A percentile compares a stretch with the other conserved stretches of the same genome.
These are phyloP conservation scores for Boletus rufocinnamomeus DNA, from an alignment of 768 basidiomycete species.

Conservation along the genomic window DNA sequence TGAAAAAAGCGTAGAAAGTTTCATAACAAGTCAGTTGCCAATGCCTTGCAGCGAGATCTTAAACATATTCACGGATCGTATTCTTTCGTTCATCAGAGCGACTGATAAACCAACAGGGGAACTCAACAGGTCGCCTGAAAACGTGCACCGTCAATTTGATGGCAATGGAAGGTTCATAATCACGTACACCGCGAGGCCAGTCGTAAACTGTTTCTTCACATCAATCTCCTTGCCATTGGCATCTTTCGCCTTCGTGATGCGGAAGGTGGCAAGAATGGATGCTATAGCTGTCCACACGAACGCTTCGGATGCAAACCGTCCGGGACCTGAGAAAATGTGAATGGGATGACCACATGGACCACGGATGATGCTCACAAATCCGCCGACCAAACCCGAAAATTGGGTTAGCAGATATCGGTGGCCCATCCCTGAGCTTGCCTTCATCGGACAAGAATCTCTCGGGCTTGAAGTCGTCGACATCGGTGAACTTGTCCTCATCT, in stretches of 20 bases:
- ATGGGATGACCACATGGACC: no score
- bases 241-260: slow-evolving; percentile 27
- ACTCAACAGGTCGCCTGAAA: slow-evolving; percentile 23
- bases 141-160: background rate
- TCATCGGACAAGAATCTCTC: slow-evolving; percentile 28
- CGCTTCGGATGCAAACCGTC: slow-evolving; percentile 28
- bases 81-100: slow-evolving; percentile 15
- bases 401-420: slow-evolving; percentile 18
- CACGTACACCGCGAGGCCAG: slow-evolving; percentile 25
- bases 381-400: slow-evolving; percentile 30
- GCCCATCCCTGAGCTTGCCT: slow-evolving; percentile 14
- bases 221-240: slow-evolving; percentile 22
- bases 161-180: background rate
- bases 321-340: slow-evolving; percentile 13
- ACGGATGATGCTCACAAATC: slow-evolving; percentile 17
- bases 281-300: slow-evolving; percentile 26
- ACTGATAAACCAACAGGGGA: slow-evolving; percentile 25
- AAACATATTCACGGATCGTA: slow-evolving; percentile 4
- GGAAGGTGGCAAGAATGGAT: slow-evolving; percentile 26
- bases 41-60: no score
- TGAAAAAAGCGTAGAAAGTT: background rate
- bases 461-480: slow-evolving; percentile 28
- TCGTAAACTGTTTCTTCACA: slow-evolving; percentile 25
- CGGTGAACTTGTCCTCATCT: slow-evolving; percentile 19
- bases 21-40: background rate